Base-by-base conservation (phyloP, 2,329 filamentous ascomycete species). In the Calonectria naviculata region DNA sequence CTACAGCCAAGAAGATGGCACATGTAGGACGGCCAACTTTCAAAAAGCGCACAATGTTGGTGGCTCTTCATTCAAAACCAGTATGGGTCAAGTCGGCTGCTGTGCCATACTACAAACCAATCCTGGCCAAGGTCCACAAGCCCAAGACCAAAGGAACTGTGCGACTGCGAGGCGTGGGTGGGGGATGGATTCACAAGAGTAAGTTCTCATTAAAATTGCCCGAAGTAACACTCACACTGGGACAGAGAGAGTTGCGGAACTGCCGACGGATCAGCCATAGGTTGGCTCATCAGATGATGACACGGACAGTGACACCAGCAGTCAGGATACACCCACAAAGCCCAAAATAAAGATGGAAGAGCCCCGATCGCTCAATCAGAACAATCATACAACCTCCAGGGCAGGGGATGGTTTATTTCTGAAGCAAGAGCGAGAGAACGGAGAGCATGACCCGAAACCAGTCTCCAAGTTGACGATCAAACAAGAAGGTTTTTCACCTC, bases 171-270 rank as follows among this genome's bases (percentile, higher is more conserved):
- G 21, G 12, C 13, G 26, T 13, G 26, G n/a, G 31, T 17, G 47
- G 6, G 38, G 29, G 56, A 64, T 76, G 75, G 73, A 65, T 72
- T 28, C 44, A 72, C 34, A 71, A 72, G 38, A 77, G 76, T 76
- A 61, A 54, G 71, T 65, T 15, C 9, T 21, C n/a, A 24, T 26
- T 12, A 17, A 7, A 13, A 7, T n/a, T 17, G 15, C 26, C 15
- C 29, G 21, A 36, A 26, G 26, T 34, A 4, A 26, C 56, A 42
- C 74, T 78, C 34, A 78, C 65, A 34, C 19, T 21, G 3, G 17
- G 17, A 19, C 12, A 78, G 76, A 70, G 38, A 64, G 3, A 13
- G 46, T 41, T 28, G 42, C 72, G 31, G 68, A 49, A 21, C 54
- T 63, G 9, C 49, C 74, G 49, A n/a, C 66, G 5, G 38, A 42